These are phyloP conservation scores for Chaetomiaceae sp. DNA, from an alignment of 2,329 filamentous ascomycete species.

Conservation along the genomic window DNA sequence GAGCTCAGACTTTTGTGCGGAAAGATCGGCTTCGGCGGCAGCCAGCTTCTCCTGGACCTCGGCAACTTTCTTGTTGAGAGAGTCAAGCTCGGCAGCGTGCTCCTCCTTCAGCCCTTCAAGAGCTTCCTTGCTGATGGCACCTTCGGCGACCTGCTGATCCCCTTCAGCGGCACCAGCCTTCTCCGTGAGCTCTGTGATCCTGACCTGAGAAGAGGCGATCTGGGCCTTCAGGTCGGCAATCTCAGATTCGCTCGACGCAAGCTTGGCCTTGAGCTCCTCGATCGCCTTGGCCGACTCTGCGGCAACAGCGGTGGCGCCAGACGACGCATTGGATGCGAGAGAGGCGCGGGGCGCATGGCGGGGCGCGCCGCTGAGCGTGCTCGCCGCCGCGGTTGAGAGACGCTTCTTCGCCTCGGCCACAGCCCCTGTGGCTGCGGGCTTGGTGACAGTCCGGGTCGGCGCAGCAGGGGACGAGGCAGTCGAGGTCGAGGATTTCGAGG, in stretches of 20 bases:
- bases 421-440: conserved; percentile 31
- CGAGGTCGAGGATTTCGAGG: conserved; percentile 33
- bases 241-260: conserved; percentile 52
- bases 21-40: conserved; percentile 45
- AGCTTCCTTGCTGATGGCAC: conserved; percentile 37
- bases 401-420: conserved; percentile 51
- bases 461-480: conserved; percentile 32
- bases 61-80: conserved; percentile 41
- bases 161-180: conserved; percentile 36
- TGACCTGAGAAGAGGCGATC: conserved; percentile 49
- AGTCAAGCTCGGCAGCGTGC: conserved; percentile 43
- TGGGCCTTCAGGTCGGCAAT: conserved; percentile 52
- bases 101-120: conserved; percentile 45
- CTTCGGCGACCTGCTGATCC: conserved; percentile 33
- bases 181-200: conserved; percentile 48
- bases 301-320: conserved; percentile 31
- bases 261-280: conserved; percentile 54
- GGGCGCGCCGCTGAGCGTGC: conserved; percentile 33
- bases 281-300: conserved; percentile 48
- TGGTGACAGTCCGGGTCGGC: conserved; percentile 30
- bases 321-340: conserved; percentile 25
- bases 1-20: conserved; percentile 44
- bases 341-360: conserved; percentile 40
- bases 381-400: conserved; percentile 43
- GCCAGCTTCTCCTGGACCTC: conserved; percentile 47